Percentiles rank a stretch among this genome's conserved stretches.
These are phyloP conservation scores for Xylaria sp. DNA, from an alignment of 2,329 filamentous ascomycete genomes.

Conservation along the genomic window DNA sequence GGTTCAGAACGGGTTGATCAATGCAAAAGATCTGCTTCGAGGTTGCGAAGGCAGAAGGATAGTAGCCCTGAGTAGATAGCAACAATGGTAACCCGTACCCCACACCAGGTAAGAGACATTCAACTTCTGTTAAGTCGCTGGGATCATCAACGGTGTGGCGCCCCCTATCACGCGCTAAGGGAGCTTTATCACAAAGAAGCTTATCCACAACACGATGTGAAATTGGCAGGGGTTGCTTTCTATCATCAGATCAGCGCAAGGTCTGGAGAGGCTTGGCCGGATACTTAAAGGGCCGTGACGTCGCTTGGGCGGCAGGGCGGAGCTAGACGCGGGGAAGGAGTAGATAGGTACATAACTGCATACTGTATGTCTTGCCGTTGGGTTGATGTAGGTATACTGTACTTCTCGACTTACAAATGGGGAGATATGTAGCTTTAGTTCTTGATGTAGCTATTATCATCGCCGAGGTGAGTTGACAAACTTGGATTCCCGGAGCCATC, in stretches of 20 bases:
- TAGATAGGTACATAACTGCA: no score
- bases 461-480: conserved; percentile 14
- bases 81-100: conserved; percentile 25
- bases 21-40: conserved; percentile 10
- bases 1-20: conserved; percentile 8
- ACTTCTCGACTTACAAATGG: conserved; percentile 2
- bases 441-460: no score
- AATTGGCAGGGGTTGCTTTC: neutral
- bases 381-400: neutral
- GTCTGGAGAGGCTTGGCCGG: conserved; percentile 11
- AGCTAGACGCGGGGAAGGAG: conserved; percentile 1
- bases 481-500: conserved; percentile 5
- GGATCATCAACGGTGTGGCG: conserved; percentile 24
- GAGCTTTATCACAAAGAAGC: conserved; percentile 12
- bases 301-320: no score
- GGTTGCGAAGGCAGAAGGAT: conserved; percentile 5
- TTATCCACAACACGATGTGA: neutral
- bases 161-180: conserved; percentile 25
- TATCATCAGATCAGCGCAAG: conserved; percentile 8
- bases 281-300: neutral
- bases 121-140: conserved; percentile 4
- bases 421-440: conserved; percentile 14
- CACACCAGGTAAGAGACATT: conserved; percentile 20
- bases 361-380: neutral
- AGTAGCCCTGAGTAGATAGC: neutral